Base-by-base conservation (phyloP, 2,329 filamentous ascomycete genomes). In the Verticillium zaregamsianum region DNA sequence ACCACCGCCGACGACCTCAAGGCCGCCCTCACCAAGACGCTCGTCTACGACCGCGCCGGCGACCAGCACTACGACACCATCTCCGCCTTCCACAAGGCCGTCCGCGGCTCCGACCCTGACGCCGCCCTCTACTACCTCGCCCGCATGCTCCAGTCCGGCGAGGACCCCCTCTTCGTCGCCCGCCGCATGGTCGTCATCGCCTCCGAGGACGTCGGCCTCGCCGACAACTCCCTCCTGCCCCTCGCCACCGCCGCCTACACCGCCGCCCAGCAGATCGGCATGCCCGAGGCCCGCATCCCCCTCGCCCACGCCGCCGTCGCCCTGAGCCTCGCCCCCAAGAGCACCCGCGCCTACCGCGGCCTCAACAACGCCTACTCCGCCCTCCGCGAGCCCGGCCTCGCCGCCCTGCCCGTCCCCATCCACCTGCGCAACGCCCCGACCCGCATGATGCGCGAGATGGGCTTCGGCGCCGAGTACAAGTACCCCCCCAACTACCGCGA, bases 1-100 rank as follows among this genome's bases (percentile, higher is more conserved):
- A 87, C 90, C 65, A 95, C 91, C 0, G 86, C 89, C 65, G 87
- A 90, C 6, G 85, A 87, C 62, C 86, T 99, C 72, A 97, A 97
- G 72, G 81, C 87, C 1, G 85, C 90, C 2, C 82, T 99, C 11
- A 98, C 94, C 2, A 93, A 93, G 72, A 98, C 94, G 0, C 81
- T 98, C 2, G 93, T 98, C 15, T 98, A 98, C 76, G 95, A 99
- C 75, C 88, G 95, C 60, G 91, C 91, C 0, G 94, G 95, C 59
- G 95, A 99, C 75, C 92, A 97, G 73, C 95, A 98, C 77, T 99
- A 98, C 79, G 94, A 99, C 72, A 95, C 91, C 59, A 98, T 99
- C 70, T 96, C 92, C 1, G 95, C 95, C 33, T 95, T 98, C 69
- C 95, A 98, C 82, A 99, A 99, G 71, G 93, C 93, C 2, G 89